Evolutionary conservation across 306 rosid genomes (phyloP).

Genomic region (Medicago lupulina): DNA sequence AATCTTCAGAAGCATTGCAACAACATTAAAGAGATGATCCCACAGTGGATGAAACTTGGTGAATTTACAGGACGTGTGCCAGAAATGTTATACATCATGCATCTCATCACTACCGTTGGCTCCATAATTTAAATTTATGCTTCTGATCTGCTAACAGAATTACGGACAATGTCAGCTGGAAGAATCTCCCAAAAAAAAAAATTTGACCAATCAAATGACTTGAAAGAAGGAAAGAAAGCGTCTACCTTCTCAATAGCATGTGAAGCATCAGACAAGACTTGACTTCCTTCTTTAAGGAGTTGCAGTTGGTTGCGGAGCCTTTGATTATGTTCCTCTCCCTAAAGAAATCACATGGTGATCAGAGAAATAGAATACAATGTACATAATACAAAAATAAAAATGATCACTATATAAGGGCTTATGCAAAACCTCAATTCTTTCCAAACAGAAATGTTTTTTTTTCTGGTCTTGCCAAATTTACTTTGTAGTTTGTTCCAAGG

Average conservation of each 20-base stretch:
- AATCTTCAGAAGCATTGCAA: conserved; percentile 37
- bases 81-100: conserved; percentile 29
- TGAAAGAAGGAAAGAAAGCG: conserved; percentile 12
- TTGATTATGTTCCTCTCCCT: conserved; percentile 73
- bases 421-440: conserved; percentile 15
- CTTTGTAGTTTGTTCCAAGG: neutral
- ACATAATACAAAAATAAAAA: conserved; percentile 5
- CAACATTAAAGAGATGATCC: conserved; percentile 21
- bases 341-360: conserved; percentile 9
- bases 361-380: conserved; percentile 14
- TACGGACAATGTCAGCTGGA: conserved; percentile 17
- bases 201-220: conserved; percentile 12
- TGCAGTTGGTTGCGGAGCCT: conserved; percentile 49
- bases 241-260: conserved; percentile 48
- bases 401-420: neutral
- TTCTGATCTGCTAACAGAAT: conserved; percentile 52
- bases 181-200: neutral
- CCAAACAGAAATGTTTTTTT: neutral
- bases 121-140: conserved; percentile 53
- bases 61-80: conserved; percentile 28
- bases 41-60: conserved; percentile 30
- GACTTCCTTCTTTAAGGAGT: conserved; percentile 54
- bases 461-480: neutral
- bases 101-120: conserved; percentile 32
- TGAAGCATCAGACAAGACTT: conserved; percentile 39